A percentile compares a stretch with the other conserved stretches of the same genome.
These are phyloP conservation scores for Gossypium turneri DNA, from an alignment of 345 rosid genomes.

Conservation along the genomic window DNA sequence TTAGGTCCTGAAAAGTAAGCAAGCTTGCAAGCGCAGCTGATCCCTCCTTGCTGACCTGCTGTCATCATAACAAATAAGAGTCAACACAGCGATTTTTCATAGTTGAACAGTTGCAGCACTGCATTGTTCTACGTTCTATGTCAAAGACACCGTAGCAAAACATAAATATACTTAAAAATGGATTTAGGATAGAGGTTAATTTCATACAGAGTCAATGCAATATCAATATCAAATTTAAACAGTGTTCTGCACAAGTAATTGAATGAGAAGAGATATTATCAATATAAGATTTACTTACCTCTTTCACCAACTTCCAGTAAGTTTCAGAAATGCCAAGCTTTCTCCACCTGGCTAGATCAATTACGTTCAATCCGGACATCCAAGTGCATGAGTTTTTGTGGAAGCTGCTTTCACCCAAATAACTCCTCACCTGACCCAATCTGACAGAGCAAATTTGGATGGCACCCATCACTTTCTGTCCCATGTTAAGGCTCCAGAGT, in stretches of 20 bases:
- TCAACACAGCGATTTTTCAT: neutral
- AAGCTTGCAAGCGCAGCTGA: conserved; percentile 64
- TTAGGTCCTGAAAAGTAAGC: conserved; percentile 68
- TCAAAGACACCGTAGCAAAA: neutral
- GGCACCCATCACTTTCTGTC: conserved; percentile 82
- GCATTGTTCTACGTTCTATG: neutral
- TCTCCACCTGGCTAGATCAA: conserved; percentile 64
- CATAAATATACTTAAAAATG: neutral
- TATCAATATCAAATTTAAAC: neutral
- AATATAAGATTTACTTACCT: conserved; percentile 41
- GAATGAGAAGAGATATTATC: conserved; percentile 3
- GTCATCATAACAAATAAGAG: conserved; percentile 17
- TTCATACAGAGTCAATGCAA: neutral
- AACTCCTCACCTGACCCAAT: conserved; percentile 55
- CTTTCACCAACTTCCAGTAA: conserved; percentile 44
- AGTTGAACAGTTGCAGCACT: neutral
- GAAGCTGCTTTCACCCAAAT: conserved; percentile 36
- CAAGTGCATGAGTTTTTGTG: neutral
- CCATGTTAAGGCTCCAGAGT: conserved; percentile 72
- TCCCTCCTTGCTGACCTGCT: conserved; percentile 35
- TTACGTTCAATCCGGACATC: neutral
- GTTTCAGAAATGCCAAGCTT: conserved; percentile 52
- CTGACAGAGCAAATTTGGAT: conserved; percentile 62
- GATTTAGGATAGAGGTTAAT: neutral
- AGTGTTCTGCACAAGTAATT: neutral